Evolutionary conservation across 805 yeast genomes (phyloP).

Genomic region (Candida fluviatilis): DNA sequence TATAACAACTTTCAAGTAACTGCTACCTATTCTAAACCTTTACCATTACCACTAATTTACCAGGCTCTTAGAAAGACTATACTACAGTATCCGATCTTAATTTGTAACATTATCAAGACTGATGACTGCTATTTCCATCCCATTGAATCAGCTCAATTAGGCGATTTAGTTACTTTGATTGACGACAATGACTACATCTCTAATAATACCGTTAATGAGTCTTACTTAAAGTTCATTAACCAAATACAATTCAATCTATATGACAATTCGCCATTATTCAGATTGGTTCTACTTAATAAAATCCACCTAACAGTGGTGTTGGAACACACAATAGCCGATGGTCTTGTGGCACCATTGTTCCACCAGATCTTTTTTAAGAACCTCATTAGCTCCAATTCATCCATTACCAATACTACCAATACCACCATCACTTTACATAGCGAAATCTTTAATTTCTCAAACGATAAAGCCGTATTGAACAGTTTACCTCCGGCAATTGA

Average conservation of each 20-base stretch:
- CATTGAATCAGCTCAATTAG: constrained; percentile 16
- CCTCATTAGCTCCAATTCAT: constrained; percentile 7
- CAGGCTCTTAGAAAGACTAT: constrained; percentile 27
- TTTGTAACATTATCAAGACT: constrained; percentile 24
- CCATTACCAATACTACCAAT: not conserved
- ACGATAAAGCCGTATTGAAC: constrained; percentile 18
- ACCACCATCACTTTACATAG: constrained; percentile 8
- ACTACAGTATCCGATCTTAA: constrained; percentile 30
- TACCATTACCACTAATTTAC: constrained; percentile 15
- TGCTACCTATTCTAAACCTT: constrained; percentile 22
- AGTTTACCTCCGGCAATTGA: constrained; percentile 36
- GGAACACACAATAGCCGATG: constrained; percentile 40
- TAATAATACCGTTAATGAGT: constrained; percentile 22
- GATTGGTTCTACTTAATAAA: constrained; percentile 20
- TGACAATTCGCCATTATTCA: constrained; percentile 25
- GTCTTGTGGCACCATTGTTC: constrained; percentile 29
- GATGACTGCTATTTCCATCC: constrained; percentile 20
- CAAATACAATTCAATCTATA: constrained; percentile 17
- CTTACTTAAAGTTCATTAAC: constrained; percentile 21
- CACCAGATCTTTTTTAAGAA: constrained; percentile 27
- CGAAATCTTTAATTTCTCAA: constrained; percentile 17
- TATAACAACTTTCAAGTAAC: constrained; percentile 33
- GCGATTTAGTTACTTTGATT: constrained; percentile 20
- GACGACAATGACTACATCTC: constrained; percentile 10
- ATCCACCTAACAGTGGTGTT: constrained; percentile 20